phyloP scores from a whole-genome alignment of 2,329 filamentous ascomycete species.

The Chaetomiaceae sp. region DNA sequence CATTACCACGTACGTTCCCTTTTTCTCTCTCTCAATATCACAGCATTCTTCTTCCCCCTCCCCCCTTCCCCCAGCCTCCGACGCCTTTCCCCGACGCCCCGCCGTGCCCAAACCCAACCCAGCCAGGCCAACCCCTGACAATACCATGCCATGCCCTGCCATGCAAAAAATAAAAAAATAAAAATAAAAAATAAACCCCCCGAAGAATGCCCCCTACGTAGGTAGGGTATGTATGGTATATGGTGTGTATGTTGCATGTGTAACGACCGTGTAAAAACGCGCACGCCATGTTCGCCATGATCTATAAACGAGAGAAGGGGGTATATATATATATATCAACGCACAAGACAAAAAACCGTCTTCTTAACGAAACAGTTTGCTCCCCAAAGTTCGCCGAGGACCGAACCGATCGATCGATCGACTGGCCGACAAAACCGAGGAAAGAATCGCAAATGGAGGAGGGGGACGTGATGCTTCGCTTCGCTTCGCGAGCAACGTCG shows the following conservation, averaged over 20 bases:
- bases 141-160: constrained; percentile 1
- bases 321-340: not conserved
- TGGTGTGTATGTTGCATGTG: not conserved
- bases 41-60: too few relatives aligned
- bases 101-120: too few relatives aligned
- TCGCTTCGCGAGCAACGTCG: too few relatives aligned
- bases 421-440: not conserved
- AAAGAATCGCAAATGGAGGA: not conserved
- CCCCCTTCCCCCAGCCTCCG: not conserved
- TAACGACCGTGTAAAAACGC: not conserved
- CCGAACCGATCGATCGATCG: not conserved
- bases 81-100: not conserved
- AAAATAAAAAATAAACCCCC: too few relatives aligned
- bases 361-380: too few relatives aligned
- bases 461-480: not conserved
- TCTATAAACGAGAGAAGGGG: not conserved
- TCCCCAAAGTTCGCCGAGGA: too few relatives aligned
- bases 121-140: too few relatives aligned
- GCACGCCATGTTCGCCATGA: not conserved
- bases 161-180: not conserved
- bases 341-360: not conserved
- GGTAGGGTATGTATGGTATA: not conserved
- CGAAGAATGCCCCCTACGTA: too few relatives aligned
- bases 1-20: too few relatives aligned
- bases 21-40: too few relatives aligned